Evolutionary conservation across 2,329 filamentous ascomycete genomes (phyloP).

Genomic region (Phymatotrichopsis omnivora): DNA sequence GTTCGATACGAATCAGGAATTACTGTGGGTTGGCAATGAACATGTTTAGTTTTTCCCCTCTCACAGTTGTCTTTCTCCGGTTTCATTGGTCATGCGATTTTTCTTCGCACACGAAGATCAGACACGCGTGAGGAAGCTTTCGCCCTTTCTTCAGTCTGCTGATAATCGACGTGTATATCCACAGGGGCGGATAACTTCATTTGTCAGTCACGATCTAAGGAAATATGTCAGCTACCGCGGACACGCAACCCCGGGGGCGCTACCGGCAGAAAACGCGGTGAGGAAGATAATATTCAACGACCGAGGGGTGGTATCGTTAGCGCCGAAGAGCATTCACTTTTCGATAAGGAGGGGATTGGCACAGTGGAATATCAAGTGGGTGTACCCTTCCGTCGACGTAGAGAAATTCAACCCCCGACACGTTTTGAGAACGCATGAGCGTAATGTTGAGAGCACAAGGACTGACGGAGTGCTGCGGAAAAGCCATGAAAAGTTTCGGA

Average conservation of each 20-base stretch:
- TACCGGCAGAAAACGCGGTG: constrained; percentile 59
- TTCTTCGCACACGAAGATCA: no score
- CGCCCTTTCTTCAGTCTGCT: no score
- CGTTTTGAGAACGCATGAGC: background rate
- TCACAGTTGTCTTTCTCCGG: no score
- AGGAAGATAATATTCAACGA: constrained; percentile 87
- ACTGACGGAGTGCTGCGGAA: constrained; percentile 13
- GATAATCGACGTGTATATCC: no score
- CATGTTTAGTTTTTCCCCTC: constrained; percentile 49
- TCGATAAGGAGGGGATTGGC: constrained; percentile 70
- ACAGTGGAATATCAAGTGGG: constrained; percentile 77
- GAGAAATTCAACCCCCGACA: background rate
- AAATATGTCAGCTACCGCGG: constrained; percentile 84
- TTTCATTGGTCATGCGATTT: no score
- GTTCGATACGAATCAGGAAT: constrained; percentile 81
- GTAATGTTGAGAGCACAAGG: no score
- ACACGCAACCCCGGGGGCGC: constrained; percentile 40
- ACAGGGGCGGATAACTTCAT: constrained; percentile 80
- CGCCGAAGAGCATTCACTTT: constrained; percentile 76
- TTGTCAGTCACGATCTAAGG: constrained; percentile 74
- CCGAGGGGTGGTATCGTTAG: constrained; percentile 77
- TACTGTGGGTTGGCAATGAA: constrained; percentile 89
- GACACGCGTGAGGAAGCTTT: no score
- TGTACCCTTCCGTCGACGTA: constrained; percentile 21
- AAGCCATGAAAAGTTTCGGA: constrained; percentile 66